Evolutionary conservation across 1,284 basidiomycete species (phyloP).

Genomic region (Ustilago vetiveriae): DNA sequence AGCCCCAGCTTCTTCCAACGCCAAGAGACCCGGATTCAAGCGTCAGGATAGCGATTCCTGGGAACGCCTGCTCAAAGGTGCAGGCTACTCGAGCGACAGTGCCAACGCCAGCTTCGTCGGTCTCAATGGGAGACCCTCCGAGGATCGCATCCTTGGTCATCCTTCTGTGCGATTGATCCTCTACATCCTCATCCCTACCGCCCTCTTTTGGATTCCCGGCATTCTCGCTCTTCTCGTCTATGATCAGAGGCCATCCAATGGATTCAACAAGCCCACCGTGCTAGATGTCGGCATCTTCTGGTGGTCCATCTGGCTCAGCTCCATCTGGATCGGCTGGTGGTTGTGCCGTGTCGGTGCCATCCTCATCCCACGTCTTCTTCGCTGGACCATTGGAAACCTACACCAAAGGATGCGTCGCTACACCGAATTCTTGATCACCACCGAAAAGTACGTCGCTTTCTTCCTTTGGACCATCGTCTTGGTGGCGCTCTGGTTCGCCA

Average conservation of each 20-base stretch:
- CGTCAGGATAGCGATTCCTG: constrained; percentile 50
- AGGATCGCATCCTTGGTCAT: constrained; percentile 14
- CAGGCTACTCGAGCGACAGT: constrained; percentile 37
- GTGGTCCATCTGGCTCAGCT: constrained; percentile 87
- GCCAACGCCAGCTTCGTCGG: constrained; percentile 46
- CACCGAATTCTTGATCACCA: constrained; percentile 72
- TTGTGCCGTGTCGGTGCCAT: constrained; percentile 75
- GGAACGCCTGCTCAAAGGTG: constrained; percentile 47
- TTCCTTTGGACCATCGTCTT: constrained; percentile 76
- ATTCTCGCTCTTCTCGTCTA: constrained; percentile 76
- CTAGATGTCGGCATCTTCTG: constrained; percentile 74
- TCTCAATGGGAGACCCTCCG: constrained; percentile 27
- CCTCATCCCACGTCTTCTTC: constrained; percentile 43
- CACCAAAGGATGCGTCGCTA: constrained; percentile 71
- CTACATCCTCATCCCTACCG: constrained; percentile 47
- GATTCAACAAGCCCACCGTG: constrained; percentile 70
- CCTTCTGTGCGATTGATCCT: constrained; percentile 31
- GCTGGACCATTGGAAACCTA: constrained; percentile 60
- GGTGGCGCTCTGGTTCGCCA: constrained; percentile 70
- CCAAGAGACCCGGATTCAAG: constrained; percentile 22
- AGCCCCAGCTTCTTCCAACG: constrained; percentile 3
- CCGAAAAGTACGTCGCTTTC: constrained; percentile 71
- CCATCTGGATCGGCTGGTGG: constrained; percentile 89
- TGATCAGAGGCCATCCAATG: constrained; percentile 70
- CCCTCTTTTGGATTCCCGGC: constrained; percentile 69